A percentile compares a stretch with the other conserved stretches of the same genome.
Evolutionary conservation across 2,329 filamentous ascomycete species (phyloP).

Genomic region (Fusarium nisikadoi): DNA sequence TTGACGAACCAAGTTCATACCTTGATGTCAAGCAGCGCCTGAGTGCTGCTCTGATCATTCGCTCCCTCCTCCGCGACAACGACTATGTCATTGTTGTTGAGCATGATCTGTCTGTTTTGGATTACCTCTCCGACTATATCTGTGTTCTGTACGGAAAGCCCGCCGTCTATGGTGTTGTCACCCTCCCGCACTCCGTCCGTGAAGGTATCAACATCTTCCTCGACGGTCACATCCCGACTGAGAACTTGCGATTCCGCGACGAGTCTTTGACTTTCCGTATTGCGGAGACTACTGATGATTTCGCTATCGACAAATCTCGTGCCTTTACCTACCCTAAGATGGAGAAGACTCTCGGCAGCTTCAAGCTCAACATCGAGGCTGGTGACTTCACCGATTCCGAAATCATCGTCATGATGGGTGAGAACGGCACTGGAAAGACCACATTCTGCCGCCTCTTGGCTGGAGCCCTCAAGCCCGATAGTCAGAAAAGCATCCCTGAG

Average conservation of each 20-base stretch:
- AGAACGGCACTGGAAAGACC: constrained; percentile 99
- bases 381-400: constrained; percentile 97
- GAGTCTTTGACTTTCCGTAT: constrained; percentile 97
- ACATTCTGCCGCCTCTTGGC: constrained; percentile 98
- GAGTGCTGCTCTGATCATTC: constrained; percentile 90
- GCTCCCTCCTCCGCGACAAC: constrained; percentile 85
- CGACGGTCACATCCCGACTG: constrained; percentile 96
- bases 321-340: constrained; percentile 89
- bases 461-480: constrained; percentile 91
- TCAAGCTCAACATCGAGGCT: constrained; percentile 82
- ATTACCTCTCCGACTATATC: constrained; percentile 98
- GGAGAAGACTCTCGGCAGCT: constrained; percentile 91
- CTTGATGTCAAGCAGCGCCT: constrained; percentile 99
- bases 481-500: constrained; percentile 78
- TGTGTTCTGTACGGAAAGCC: constrained; percentile 97
- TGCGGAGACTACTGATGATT: constrained; percentile 88
- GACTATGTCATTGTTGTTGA: constrained; percentile 99
- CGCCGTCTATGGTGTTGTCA: constrained; percentile 97
- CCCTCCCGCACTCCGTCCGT: constrained; percentile 91
- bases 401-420: constrained; percentile 99
- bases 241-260: constrained; percentile 98
- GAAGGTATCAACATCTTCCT: constrained; percentile 99
- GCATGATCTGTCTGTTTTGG: constrained; percentile 97
- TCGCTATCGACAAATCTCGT: constrained; percentile 82
- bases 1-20: constrained; percentile 98